Evolutionary conservation across 2,329 filamentous ascomycete genomes (phyloP).

Genomic region (Pseudocercospora pini-densiflorae): DNA sequence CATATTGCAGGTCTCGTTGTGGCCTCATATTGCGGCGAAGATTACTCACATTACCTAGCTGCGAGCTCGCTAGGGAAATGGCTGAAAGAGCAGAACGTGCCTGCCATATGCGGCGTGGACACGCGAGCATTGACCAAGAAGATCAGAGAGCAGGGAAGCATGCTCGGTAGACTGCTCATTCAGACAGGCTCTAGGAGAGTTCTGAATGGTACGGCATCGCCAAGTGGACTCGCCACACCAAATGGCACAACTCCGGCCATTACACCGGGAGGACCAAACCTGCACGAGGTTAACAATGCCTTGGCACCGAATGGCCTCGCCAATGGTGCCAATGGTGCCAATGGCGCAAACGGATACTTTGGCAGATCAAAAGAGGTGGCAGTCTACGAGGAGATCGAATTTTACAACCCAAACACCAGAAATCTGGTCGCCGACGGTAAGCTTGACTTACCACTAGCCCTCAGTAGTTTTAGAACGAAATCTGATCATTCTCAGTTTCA

Average conservation of each 20-base stretch:
- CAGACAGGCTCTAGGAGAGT: slow-evolving; percentile 59
- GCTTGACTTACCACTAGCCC: slow-evolving; percentile 39
- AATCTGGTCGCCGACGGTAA: slow-evolving; percentile 96
- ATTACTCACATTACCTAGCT: slow-evolving; percentile 93
- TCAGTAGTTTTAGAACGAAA: slow-evolving; percentile 33
- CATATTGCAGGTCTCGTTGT: slow-evolving; percentile 92
- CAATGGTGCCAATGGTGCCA: slow-evolving; percentile 41
- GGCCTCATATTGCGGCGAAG: slow-evolving; percentile 90
- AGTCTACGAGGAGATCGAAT: slow-evolving; percentile 78
- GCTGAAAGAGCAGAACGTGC: slow-evolving; percentile 94
- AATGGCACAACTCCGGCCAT: slow-evolving; percentile 44
- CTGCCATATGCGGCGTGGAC: slow-evolving; percentile 93
- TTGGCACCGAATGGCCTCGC: slow-evolving; percentile 31
- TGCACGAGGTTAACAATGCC: slow-evolving; percentile 34
- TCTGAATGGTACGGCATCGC: slow-evolving; percentile 38
- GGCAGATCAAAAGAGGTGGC: slow-evolving; percentile 39
- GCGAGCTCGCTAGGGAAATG: slow-evolving; percentile 88
- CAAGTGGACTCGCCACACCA: slow-evolving; percentile 35
- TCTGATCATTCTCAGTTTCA: slow-evolving; percentile 69
- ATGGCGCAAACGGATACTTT: slow-evolving; percentile 41
- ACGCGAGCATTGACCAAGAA: slow-evolving; percentile 92
- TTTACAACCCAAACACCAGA: slow-evolving; percentile 88
- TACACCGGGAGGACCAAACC: slow-evolving; percentile 41
- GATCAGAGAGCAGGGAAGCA: slow-evolving; percentile 91
- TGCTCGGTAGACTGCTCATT: slow-evolving; percentile 88